A percentile compares a stretch with the other conserved stretches of the same genome.
Conservation (phyloP, 2,329 filamentous ascomycete genomes). For the Periconia macrospinosa region DNA sequence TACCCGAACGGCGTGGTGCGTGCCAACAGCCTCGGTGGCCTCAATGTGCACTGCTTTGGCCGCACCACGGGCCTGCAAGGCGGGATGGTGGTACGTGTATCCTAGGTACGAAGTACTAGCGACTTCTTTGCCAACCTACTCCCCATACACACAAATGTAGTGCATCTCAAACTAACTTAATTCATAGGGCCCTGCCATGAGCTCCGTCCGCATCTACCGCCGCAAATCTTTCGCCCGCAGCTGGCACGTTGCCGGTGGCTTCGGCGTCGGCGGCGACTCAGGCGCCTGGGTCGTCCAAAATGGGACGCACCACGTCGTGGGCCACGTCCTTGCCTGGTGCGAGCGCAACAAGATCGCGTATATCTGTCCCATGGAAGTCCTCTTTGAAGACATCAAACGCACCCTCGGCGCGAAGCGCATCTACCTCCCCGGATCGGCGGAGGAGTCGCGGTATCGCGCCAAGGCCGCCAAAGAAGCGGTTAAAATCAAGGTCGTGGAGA, state of each 20-base stretch:
- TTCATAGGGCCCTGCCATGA: constrained; percentile 65
- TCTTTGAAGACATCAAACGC: constrained; percentile 81
- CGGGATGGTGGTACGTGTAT: constrained; percentile 63
- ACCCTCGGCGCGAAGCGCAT: constrained; percentile 72
- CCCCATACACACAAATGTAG: too few relatives aligned
- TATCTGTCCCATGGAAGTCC: constrained; percentile 91
- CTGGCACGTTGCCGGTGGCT: constrained; percentile 64
- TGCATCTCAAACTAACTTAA: too few relatives aligned
- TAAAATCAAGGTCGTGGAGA: neutral
- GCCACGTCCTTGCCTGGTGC: constrained; percentile 89
- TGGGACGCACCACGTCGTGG: constrained; percentile 76
- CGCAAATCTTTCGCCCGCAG: constrained; percentile 77
- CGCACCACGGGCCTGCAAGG: constrained; percentile 82
- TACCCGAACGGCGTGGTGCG: constrained; percentile 63
- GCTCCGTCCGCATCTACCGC: constrained; percentile 84
- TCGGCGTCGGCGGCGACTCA: constrained; percentile 81
- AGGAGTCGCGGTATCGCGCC: constrained; percentile 22
- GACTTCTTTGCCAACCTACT: too few relatives aligned
- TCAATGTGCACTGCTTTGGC: constrained; percentile 84
- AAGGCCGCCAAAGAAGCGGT: constrained; percentile 8
- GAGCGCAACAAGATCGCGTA: constrained; percentile 80
- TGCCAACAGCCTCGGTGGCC: constrained; percentile 66
- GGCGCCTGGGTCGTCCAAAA: constrained; percentile 92
- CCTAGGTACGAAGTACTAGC: too few relatives aligned
- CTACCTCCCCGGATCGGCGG: constrained; percentile 64